These are phyloP conservation scores for Allium cepa DNA, from an alignment of 106 monocot genomes.

Conservation along the genomic window DNA sequence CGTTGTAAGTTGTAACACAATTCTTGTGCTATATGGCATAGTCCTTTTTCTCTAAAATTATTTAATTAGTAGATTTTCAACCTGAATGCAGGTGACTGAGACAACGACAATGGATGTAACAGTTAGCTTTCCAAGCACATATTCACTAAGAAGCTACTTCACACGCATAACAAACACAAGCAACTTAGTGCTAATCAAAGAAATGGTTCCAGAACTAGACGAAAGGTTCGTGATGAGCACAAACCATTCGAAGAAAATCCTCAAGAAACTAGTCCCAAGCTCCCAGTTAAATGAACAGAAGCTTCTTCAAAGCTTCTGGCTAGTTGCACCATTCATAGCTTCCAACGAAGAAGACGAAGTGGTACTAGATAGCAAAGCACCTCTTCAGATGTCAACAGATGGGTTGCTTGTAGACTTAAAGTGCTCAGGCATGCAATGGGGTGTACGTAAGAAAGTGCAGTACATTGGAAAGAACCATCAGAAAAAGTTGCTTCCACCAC, in stretches of 20 bases:
- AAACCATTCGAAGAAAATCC: slow-evolving; percentile 57
- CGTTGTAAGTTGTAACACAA: no score
- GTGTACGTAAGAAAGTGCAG: slow-evolving; percentile 45
- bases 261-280: slow-evolving; percentile 26
- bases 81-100: slow-evolving; percentile 37
- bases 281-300: slow-evolving; percentile 26
- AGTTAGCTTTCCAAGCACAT: slow-evolving; percentile 71
- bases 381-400: neutral
- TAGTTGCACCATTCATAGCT: slow-evolving; percentile 19
- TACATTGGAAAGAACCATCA: slow-evolving; percentile 33
- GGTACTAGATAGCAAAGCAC: neutral
- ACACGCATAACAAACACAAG: neutral
- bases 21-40: no score
- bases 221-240: slow-evolving; percentile 86
- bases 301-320: slow-evolving; percentile 60
- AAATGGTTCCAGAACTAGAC: slow-evolving; percentile 53
- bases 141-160: slow-evolving; percentile 57
- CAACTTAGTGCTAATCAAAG: neutral
- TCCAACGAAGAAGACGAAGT: slow-evolving; percentile 5
- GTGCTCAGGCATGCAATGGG: slow-evolving; percentile 44
- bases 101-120: slow-evolving; percentile 46
- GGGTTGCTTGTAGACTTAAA: slow-evolving; percentile 17
- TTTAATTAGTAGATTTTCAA: neutral
- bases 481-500: neutral
- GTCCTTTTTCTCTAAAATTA: neutral